A percentile compares a stretch with the other conserved stretches of the same genome.
Evolutionary conservation across 1,139 yeast genomes (phyloP).

Genomic region (Kodamaea suecica): DNA sequence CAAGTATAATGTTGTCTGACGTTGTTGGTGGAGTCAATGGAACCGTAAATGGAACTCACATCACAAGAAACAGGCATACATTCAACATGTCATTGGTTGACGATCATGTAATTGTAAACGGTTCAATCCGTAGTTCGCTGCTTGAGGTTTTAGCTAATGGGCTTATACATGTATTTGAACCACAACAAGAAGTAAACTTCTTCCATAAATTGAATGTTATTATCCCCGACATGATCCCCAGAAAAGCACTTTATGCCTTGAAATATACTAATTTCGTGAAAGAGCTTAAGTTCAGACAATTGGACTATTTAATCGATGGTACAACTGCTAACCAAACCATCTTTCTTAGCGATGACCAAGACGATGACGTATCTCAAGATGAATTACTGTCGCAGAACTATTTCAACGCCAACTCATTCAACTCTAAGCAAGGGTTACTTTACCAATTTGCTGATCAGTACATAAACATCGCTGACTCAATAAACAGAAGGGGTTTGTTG

Average conservation of each 20-base stretch:
- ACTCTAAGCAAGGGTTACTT: constrained; percentile 39
- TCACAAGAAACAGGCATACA: constrained; percentile 5
- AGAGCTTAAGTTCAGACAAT: constrained; percentile 64
- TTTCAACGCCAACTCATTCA: constrained; percentile 20
- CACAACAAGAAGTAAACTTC: constrained; percentile 17
- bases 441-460: constrained; percentile 68
- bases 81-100: constrained; percentile 10
- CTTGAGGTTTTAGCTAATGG: constrained; percentile 49
- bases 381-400: constrained; percentile 13
- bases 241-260: constrained; percentile 70
- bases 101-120: constrained; percentile 14
- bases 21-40: constrained; percentile 34
- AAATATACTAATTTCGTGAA: constrained; percentile 65
- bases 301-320: constrained; percentile 58
- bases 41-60: constrained; percentile 9
- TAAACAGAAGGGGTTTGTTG: constrained; percentile 1
- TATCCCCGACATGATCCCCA: constrained; percentile 53
- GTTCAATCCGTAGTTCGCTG: constrained; percentile 23
- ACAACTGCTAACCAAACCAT: constrained; percentile 50
- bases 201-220: constrained; percentile 28
- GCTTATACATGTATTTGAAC: not conserved
- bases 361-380: constrained; percentile 44
- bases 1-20: constrained; percentile 26
- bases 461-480: constrained; percentile 27
- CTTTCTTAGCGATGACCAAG: constrained; percentile 45